Conservation (phyloP, 2,329 filamentous ascomycete genomes). For the Trichoderma asperellum region DNA sequence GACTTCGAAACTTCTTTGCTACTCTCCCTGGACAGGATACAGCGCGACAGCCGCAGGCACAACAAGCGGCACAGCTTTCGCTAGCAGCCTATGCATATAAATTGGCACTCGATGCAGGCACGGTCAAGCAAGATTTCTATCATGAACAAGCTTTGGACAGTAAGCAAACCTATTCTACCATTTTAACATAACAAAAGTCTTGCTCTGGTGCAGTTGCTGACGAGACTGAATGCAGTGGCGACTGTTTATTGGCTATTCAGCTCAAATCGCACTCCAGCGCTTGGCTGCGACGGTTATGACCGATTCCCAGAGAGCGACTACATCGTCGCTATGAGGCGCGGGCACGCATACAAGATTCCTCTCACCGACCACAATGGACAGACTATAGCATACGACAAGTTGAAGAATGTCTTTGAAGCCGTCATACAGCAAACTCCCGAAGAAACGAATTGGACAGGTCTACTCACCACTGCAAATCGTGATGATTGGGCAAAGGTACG, state of each 20-base stretch:
- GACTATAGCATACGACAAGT: neutral
- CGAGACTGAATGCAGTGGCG: neutral
- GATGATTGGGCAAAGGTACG: constrained; percentile 30
- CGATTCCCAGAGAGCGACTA: constrained; percentile 25
- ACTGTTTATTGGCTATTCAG: constrained; percentile 14
- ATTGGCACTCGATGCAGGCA: constrained; percentile 1
- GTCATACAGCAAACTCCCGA: constrained; percentile 7
- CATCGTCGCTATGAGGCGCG: constrained; percentile 14
- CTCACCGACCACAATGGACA: neutral
- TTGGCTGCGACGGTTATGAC: constrained; percentile 1
- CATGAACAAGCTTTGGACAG: constrained; percentile 15
- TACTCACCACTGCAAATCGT: constrained; percentile 28
- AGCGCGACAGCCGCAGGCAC: neutral
- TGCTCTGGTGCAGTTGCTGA: neutral
- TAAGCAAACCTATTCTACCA: neutral
- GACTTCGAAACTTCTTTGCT: constrained; percentile 16
- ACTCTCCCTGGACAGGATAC: constrained; percentile 18
- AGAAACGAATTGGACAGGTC: constrained; percentile 7
- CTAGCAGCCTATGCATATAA: neutral
- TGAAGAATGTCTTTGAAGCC: neutral
- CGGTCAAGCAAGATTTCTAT: constrained; percentile 14
- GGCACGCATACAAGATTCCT: constrained; percentile 6
- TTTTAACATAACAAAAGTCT: neutral
- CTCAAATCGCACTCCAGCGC: constrained; percentile 9
- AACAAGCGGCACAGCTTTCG: neutral